Evolutionary conservation across 1,139 yeast genomes (phyloP).

Genomic region (Candida gigantensis): DNA sequence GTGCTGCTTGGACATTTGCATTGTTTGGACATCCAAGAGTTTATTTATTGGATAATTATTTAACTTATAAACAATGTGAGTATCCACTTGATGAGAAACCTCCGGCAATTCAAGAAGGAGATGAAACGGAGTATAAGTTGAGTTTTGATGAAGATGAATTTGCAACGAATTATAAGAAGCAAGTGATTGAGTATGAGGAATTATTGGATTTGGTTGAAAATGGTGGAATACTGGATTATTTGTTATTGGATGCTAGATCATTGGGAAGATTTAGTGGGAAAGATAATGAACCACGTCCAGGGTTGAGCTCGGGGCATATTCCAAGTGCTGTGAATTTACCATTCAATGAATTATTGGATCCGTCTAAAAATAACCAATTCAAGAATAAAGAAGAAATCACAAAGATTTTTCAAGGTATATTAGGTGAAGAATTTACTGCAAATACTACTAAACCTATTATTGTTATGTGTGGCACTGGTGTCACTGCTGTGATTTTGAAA

Average conservation of each 20-base stretch:
- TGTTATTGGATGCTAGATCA: slow-evolving; percentile 81
- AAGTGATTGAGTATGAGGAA: slow-evolving; percentile 67
- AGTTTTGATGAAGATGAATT: slow-evolving; percentile 21
- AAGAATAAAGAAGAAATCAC: slow-evolving; percentile 48
- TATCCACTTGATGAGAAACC: slow-evolving; percentile 27
- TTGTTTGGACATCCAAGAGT: slow-evolving; percentile 75
- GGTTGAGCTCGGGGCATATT: slow-evolving; percentile 84
- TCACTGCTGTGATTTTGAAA: slow-evolving; percentile 83
- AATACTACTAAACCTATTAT: slow-evolving; percentile 57
- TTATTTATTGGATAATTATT: slow-evolving; percentile 68
- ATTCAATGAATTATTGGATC: slow-evolving; percentile 58
- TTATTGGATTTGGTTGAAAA: slow-evolving; percentile 54
- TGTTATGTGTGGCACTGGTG: slow-evolving; percentile 95
- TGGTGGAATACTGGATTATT: slow-evolving; percentile 49
- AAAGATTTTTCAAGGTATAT: slow-evolving; percentile 43
- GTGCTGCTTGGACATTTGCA: slow-evolving; percentile 88
- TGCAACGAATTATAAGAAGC: slow-evolving; percentile 35
- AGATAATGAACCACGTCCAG: slow-evolving; percentile 86
- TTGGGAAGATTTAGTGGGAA: slow-evolving; percentile 71
- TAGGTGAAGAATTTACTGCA: slow-evolving; percentile 18
- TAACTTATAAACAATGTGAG: slow-evolving; percentile 41
- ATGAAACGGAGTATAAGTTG: slow-evolving; percentile 21
- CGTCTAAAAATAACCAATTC: slow-evolving; percentile 47
- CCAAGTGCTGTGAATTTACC: slow-evolving; percentile 83
- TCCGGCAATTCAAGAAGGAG: slow-evolving; percentile 12